Evolutionary conservation across 2,329 filamentous ascomycete genomes (phyloP), one percentile per base, ranked within the genome.

Genomic region (Sclerotinia trifoliorum): DNA sequence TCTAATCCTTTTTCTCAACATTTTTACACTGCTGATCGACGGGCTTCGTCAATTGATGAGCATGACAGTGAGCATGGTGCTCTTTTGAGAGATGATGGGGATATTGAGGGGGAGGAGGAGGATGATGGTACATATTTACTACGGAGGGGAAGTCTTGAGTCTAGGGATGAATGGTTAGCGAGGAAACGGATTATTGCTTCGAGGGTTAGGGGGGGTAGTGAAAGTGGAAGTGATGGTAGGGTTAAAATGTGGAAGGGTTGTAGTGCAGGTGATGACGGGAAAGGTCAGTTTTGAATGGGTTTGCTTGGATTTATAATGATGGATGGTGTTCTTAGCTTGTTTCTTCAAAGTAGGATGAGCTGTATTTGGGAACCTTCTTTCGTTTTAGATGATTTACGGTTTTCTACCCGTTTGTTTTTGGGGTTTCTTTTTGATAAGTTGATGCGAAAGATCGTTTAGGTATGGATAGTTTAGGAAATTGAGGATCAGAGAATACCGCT

Each of bases 41-140:
- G 29, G 35, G 15, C 13, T 11, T 24, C 46, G 5, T 58, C 62
- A 21, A 11, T 35, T 11, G 49, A 52, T 17, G 62, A 65, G 51
- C 48, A 55, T 11, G 58, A 29, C 3, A 29, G 42, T 17, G 62
- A 65, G 35, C 48, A 55, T 19, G 58, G 44, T 2, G 42, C 58
- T 7, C 58, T 61, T 6, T 61, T 52, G 29, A 42, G 52, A 63
- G n/a, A 35, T 35, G 11, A 24, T 26, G 21, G 3, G 6, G 5
- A 61, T 48, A 13, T 21, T 1, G 29, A 49, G 8, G 13, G 13
- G 1, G 29, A 49, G 8, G 42, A 39, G 21, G 26, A 32, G 5
- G 56, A 48, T 19, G 65, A 67, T 15, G 65, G 65, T 39, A 67
- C 65, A 21, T 62, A 67, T 54, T 19, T 67, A 15, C 26, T 67